Evolutionary conservation across 352 stramenopile species (phyloP), one percentile per base, ranked within the genome.

Genomic region (Pythium dissimile): DNA sequence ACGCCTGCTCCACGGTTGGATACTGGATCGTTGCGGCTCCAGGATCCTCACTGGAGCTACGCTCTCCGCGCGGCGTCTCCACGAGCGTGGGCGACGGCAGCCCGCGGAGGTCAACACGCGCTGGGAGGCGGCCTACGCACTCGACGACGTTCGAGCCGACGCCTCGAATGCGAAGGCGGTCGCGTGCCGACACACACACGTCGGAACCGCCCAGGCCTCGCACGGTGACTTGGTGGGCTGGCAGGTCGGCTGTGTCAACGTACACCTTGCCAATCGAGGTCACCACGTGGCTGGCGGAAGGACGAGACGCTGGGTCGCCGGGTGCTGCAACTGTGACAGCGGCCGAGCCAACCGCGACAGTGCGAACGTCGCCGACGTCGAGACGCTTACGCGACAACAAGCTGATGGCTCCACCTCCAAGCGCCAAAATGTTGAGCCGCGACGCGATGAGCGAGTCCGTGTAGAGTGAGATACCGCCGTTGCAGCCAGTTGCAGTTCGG

Each of bases 141-240:
- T 61, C 54, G 28, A 61, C 23, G 32, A 45, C 35, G n/a, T 10
- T 39, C 5, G 27, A 34, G 27, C 54, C 54, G 13, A 61, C 5
- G 30, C 32, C 48, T 8, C 23, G 32, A 6, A 61, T 18, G 24
- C 44, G 42, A 18, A 61, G 54, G 1, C 42, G 23, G 43, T 61
- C 43, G 1, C 42, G 42, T 13, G 27, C 16, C 7, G 31, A 26
- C 5, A 61, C 28, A 37, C 32, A 10, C 23, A 61, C 21, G 24
- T 61, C 42, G 21, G 23, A 30, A 15, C 21, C 45, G 3, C 44
- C 44, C 9, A 61, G 3, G 6, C 26, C 11, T 11, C 37, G n/a
- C 15, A 61, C 34, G 3, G 37, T 38, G 13, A 32, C 15, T 0
- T 24, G 31, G 12, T 54, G 42, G 0, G 54, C 47, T 8, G 28